Base-by-base conservation (phyloP, 2,329 filamentous ascomycete species). In the Epichloe brachyelytri region DNA sequence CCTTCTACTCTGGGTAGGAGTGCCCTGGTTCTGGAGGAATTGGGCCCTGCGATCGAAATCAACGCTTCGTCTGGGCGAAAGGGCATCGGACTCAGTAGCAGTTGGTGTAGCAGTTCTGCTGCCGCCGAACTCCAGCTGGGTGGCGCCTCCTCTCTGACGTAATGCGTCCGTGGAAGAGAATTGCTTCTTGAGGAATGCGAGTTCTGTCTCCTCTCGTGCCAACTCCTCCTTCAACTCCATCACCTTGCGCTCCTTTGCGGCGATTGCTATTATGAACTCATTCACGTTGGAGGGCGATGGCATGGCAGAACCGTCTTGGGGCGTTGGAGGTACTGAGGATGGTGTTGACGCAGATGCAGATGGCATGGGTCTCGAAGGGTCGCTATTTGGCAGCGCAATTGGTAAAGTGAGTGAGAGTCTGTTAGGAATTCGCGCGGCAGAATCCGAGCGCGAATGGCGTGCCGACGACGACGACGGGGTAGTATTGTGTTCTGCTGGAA, bases 141-240 rank as follows among this genome's bases (percentile, higher is more conserved):
- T 48, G 26, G 47, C 50, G 11, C 50, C 80, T 3, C 80, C 80
- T 53, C 81, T 78, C 68, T 91, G 91, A 68, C 82, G 88, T 53
- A 80, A 78, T 45, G 80, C 82, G 63, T 96, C 89, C 54, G 89
- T 82, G 14, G 74, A 70, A 2, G 86, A 79, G 84, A 88, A 97
- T 66, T 89, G 85, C 60, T 79, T 84, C 73, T 96, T 97, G 55
- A 98, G 73, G 41, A 73, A 78, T 45, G 74, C 72, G 40, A 98
- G 73, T 45, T 95, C 86, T 12, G 73, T 70, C 64, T 98, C 91
- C 5, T 93, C 91, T 53, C 83, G 83, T 22, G 74, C 71, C n/a
- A 98, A 73, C 66, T 97, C 91, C 65, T 98, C 93, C 53, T 83
- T 85, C 49, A 98, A 73, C 68, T 97, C 93, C 52, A 98, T 71